A percentile compares a stretch with the other conserved stretches of the same genome.
Evolutionary conservation across 768 basidiomycete genomes (phyloP).

Genomic region (Paxillus ammoniavirescens): DNA sequence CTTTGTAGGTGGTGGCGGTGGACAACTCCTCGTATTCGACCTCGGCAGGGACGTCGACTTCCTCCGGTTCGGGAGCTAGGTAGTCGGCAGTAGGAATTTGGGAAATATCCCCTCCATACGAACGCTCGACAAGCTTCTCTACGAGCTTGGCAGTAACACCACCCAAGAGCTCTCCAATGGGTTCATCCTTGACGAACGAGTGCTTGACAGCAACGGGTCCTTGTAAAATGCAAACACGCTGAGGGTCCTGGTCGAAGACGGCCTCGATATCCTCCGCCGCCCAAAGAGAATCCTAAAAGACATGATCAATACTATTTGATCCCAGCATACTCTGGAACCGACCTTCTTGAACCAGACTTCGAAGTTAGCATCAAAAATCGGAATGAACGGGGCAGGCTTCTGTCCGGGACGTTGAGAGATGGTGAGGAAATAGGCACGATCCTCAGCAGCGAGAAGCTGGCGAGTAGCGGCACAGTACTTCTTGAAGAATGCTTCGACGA

Average conservation of each 20-base stretch:
- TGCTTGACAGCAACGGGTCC: slow-evolving; percentile 94
- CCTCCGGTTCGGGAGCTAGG: slow-evolving; percentile 55
- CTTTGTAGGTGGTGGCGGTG: slow-evolving; percentile 46
- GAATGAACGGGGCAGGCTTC: slow-evolving; percentile 98
- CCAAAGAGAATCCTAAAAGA: slow-evolving; percentile 87
- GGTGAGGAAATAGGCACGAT: slow-evolving; percentile 92
- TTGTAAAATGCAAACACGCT: slow-evolving; percentile 96
- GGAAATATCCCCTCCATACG: slow-evolving; percentile 72
- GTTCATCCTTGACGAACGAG: slow-evolving; percentile 86
- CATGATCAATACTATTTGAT: slow-evolving; percentile 10
- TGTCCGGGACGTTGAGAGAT: slow-evolving; percentile 96
- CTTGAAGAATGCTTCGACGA: slow-evolving; percentile 81
- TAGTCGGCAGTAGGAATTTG: slow-evolving; percentile 84
- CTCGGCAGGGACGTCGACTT: slow-evolving; percentile 37
- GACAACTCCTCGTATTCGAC: slow-evolving; percentile 43
- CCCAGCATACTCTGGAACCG: slow-evolving; percentile 12
- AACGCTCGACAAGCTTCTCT: slow-evolving; percentile 71
- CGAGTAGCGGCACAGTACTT: slow-evolving; percentile 77
- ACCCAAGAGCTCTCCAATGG: slow-evolving; percentile 88
- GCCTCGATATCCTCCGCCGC: slow-evolving; percentile 98
- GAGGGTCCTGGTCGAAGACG: slow-evolving; percentile 97
- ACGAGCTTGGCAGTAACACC: slow-evolving; percentile 80
- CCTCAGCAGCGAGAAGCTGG: slow-evolving; percentile 90
- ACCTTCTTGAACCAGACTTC: slow-evolving; percentile 99
- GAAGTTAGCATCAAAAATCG: slow-evolving; percentile 88